These are phyloP conservation scores for Jaenimonas drosophilae DNA, from an alignment of 208 protist species.

Conservation along the genomic window DNA sequence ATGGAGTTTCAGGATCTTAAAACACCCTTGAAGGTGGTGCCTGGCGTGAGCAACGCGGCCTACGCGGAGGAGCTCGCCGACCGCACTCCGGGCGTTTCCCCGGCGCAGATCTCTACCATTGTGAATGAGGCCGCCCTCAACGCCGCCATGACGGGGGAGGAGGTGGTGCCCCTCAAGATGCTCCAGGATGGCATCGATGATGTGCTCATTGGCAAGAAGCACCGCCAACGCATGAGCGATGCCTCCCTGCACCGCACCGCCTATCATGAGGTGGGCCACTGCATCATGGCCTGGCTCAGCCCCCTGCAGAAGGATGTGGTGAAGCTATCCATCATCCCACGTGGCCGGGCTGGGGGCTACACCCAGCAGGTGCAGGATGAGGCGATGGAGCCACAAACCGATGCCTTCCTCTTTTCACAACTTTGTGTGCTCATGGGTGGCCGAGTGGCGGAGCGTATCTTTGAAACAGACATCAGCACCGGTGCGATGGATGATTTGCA, in stretches of 20 bases:
- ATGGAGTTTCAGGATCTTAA: constrained; percentile 24
- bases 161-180: constrained; percentile 61
- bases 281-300: constrained; percentile 89
- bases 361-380: constrained; percentile 90
- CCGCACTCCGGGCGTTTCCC: constrained; percentile 88
- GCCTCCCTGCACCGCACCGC: constrained; percentile 81
- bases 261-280: constrained; percentile 98
- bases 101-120: constrained; percentile 95
- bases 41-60: constrained; percentile 70
- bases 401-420: constrained; percentile 82
- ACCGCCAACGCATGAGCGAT: constrained; percentile 87
- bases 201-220: constrained; percentile 91
- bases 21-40: constrained; percentile 50
- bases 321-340: constrained; percentile 90
- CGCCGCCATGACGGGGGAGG: constrained; percentile 66
- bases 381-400: constrained; percentile 80
- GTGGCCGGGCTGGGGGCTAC: constrained; percentile 84
- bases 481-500: constrained; percentile 90
- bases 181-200: constrained; percentile 88
- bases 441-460: constrained; percentile 79
- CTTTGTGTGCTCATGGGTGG: constrained; percentile 88
- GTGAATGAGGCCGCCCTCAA: constrained; percentile 95
- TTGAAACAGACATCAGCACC: constrained; percentile 81
- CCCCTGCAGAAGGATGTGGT: constrained; percentile 88
- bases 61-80: constrained; percentile 69